These are phyloP conservation scores for Climacium dendroides DNA, from an alignment of 225 moss, liverwort and hornwort genomes.

Conservation along the genomic window DNA sequence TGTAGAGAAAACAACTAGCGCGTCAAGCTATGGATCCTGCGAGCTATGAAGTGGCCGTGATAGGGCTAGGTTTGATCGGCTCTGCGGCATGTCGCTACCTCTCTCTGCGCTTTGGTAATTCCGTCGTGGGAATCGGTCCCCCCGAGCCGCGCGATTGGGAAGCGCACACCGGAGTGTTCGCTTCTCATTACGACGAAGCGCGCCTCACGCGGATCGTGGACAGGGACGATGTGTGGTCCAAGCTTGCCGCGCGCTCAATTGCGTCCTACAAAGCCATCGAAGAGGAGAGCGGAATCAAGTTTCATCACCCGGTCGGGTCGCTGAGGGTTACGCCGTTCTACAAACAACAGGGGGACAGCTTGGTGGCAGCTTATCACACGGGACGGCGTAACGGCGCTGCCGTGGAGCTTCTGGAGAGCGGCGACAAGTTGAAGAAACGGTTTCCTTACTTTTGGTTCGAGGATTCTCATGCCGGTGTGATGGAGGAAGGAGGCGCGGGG, in stretches of 20 bases:
- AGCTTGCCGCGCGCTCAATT: constrained; percentile 86
- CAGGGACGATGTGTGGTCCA: constrained; percentile 69
- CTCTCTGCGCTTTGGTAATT: constrained; percentile 17
- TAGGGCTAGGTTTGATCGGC: constrained; percentile 76
- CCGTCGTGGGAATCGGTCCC: constrained; percentile 68
- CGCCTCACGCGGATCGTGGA: constrained; percentile 76
- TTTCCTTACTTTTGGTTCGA: constrained; percentile 70
- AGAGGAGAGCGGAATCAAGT: constrained; percentile 59
- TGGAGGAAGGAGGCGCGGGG: constrained; percentile 72
- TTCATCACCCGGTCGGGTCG: constrained; percentile 68
- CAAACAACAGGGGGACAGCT: constrained; percentile 24
- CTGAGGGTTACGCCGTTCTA: constrained; percentile 67
- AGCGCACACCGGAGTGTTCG: constrained; percentile 63
- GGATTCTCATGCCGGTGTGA: constrained; percentile 52
- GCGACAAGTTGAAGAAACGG: constrained; percentile 16
- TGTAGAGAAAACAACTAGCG: neutral
- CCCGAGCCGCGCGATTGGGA: constrained; percentile 67
- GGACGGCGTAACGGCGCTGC: constrained; percentile 56
- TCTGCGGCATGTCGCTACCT: constrained; percentile 78
- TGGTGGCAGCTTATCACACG: constrained; percentile 27
- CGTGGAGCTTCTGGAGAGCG: constrained; percentile 40
- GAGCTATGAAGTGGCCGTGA: constrained; percentile 56
- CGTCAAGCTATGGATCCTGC: neutral
- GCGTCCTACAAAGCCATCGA: constrained; percentile 48
- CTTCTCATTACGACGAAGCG: constrained; percentile 78